A percentile compares a stretch with the other conserved stretches of the same genome.
These are phyloP conservation scores for Oxyria digyna DNA, from an alignment of 148 eudicot species.

Conservation along the genomic window DNA sequence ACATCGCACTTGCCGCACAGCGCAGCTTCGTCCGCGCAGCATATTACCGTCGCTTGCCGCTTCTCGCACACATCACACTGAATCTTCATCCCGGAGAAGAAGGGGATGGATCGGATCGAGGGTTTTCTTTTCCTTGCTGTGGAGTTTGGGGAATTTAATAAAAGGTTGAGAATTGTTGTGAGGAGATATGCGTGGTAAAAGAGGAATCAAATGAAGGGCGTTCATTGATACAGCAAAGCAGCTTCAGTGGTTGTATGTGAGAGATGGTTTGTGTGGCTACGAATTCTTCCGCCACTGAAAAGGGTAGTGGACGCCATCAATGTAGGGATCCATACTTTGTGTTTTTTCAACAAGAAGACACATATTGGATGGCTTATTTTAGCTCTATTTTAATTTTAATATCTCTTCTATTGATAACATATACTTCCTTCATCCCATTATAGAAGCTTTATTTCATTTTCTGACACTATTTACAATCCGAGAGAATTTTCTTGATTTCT, in stretches of 20 bases:
- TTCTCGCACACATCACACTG: slow-evolving; percentile 51
- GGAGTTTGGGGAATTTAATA: neutral
- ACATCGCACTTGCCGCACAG: slow-evolving; percentile 72
- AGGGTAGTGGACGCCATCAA: neutral
- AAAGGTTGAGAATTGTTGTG: neutral
- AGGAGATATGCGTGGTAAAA: neutral
- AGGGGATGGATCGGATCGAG: neutral
- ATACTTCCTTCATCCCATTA: too few species aligned
- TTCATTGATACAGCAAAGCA: neutral
- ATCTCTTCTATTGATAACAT: too few species aligned
- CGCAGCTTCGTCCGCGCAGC: slow-evolving; percentile 98
- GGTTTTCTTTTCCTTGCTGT: neutral
- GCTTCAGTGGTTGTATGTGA: neutral
- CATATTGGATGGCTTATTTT: too few species aligned
- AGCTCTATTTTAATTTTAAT: too few species aligned
- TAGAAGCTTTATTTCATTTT: too few species aligned
- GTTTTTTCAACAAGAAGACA: too few species aligned
- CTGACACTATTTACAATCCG: too few species aligned
- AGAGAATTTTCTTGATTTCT: too few species aligned
- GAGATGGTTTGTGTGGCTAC: neutral
- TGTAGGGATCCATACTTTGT: neutral
- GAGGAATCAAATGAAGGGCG: neutral
- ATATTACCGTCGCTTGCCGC: slow-evolving; percentile 68
- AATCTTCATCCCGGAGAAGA: slow-evolving; percentile 21
- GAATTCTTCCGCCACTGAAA: neutral